Evolutionary conservation across 2,329 filamentous ascomycete species (phyloP), one percentile per base, ranked within the genome.

Genomic region (Trichoderma guizhouense): DNA sequence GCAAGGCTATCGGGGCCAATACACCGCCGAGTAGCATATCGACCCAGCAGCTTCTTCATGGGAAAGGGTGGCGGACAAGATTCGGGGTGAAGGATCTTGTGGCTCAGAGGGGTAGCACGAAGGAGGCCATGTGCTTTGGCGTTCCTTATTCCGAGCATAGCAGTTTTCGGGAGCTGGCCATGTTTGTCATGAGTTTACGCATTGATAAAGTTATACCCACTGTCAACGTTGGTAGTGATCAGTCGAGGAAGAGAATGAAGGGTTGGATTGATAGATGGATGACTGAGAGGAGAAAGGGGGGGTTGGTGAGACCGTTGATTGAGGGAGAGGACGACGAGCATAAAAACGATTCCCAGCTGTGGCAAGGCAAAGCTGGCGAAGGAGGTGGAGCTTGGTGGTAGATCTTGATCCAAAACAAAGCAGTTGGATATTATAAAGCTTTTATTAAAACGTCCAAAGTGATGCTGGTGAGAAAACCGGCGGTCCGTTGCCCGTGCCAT

Each of bases 81-180:
- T 98, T 95, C 79, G 86, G 86, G 1, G 89, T 89, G 76, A 83
- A 85, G 8, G 93, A 98, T 72, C 87, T 99, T 53, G 86, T 90
- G 0, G 91, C 94, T 0, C 94, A 97, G 82, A 88, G 94, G 5
- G 96, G 96, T 3, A 95, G 92, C 81, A 95, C 92, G 3, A 87
- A 87, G 62, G 91, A 95, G 76, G 93, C 93, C 47, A 91, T 92
- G 80, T 98, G 94, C 80, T 97, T 97, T 76, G 95, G 94, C 0
- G 96, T 98, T 2, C 96, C 96, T 2, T 99, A 99, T 79, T 95
- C 92, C 66, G 96, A 99, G 83, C 96, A 99, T 80, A 96, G 93
- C 80, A 97, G 93, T 73, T 99, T 99, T 79, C 87, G 95, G 53
- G 96, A 99, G 84, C 82, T 99, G 79, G 95, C 94, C 0, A 91